Evolutionary conservation across 129 eudicot species (phyloP), one percentile per base, ranked within the genome.

Genomic region (Flaveria linearis): DNA sequence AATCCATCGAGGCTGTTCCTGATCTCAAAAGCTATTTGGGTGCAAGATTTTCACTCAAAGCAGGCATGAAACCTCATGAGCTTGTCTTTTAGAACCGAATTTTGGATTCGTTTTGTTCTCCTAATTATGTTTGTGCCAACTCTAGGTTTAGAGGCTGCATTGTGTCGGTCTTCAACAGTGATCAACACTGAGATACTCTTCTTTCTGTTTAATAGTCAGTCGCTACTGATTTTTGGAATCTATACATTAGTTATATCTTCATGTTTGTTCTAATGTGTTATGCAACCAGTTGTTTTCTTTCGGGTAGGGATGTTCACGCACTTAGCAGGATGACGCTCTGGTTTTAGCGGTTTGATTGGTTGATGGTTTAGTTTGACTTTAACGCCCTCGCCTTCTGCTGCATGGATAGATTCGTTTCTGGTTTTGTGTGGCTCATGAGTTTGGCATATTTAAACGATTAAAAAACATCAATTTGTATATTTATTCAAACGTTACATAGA

Each of bases 61-160:
- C 84, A 71, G 91, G 91, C 72, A 84, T 86, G 91, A 89, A 87
- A 61, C 96, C 96, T 9, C 96, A 87, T 18, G 89, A 87, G 78
- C 85, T 89, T 7, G 85, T 84, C 23, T 89, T 87, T 84, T 89
- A 85, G 78, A 82, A 11, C 64, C 55, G 22, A 5, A 23, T 26
- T 16, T 56, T 72, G 79, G 57, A 36, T 36, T 56, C 45, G 10
- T 71, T 76, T 82, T 71, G 70, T 71, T 61, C 67, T 42, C 18
- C 42, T 52, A 14, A 43, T 56, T 69, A 69, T 57, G 82, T 69
- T 68, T 26, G 17, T 61, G 18, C 42, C 67, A 5, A 60, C 67
- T 65, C 52, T 71, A 52, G 77, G 33, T 79, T 72, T 80, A 53
- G 69, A 73, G 73, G 83, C 78, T 73, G 69, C 49, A 65, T 53